Base-by-base conservation (phyloP, 768 basidiomycete species). In the Dioszegia aurantiaca region DNA sequence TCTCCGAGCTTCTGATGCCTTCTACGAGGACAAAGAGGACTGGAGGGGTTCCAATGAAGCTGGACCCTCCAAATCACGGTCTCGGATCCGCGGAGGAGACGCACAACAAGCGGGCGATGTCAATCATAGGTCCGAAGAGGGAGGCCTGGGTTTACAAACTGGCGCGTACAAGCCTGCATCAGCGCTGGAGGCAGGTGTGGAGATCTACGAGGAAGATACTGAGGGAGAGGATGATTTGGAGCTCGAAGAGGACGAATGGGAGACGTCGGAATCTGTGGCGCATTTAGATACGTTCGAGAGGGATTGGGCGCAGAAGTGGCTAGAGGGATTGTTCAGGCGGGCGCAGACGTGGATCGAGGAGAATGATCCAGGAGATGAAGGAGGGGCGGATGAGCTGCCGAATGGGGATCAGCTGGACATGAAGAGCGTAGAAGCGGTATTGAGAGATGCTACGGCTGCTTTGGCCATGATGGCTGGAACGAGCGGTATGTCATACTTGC, bases 281-380 rank as follows among this genome's bases (percentile, higher is more conserved):
- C 65, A 69, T 56, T 58, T 73, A 14, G 73, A 75, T 41, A 67
- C 67, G 9, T 77, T 77, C 37, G 75, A 77, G 51, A 30, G 73
- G 23, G 70, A 73, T 10, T 77, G 75, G 75, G 60, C 73, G 9
- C 72, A 74, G 47, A 69, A 69, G 55, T 77, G 75, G 75, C 59
- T 77, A 17, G 60, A 63, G 31, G 70, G 72, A 1, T 47, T 77
- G 0, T 61, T 77, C 2, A 42, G 72, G 16, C 57, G 75, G 10
- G 59, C 70, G 17, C 72, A 77, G 55, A 64, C 64, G 0, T 73
- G 65, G 65, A 10, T 73, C 2, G 70, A 70, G 40, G 73, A 71
- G 52, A 56, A 55, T 44, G 41, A 42, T 30, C 36, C 60, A 10
- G 67, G 65, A 39, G 59, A 58, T 3, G 56, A 61, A 19, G 61